Conservation (phyloP, 2,329 filamentous ascomycete species). For the Colletotrichum higginsianum region DNA sequence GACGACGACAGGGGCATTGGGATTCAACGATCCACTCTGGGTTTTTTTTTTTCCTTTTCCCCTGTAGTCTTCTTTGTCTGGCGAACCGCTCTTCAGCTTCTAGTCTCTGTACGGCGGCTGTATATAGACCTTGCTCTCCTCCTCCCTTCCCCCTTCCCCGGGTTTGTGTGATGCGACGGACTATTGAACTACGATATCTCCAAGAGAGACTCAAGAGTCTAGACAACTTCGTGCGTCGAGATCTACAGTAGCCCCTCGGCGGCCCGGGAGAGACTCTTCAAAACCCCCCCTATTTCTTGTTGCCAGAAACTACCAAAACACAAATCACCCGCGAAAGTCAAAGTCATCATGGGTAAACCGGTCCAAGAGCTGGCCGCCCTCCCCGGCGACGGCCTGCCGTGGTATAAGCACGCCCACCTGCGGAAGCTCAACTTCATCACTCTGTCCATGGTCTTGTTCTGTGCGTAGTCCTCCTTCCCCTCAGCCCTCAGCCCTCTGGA, state of each 20-base stretch:
- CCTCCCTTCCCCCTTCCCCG: not conserved
- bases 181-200: not conserved
- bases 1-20: slow-evolving; percentile 13
- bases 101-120: not conserved
- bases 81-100: not conserved
- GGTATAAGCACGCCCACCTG: slow-evolving; percentile 60
- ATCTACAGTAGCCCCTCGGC: not conserved
- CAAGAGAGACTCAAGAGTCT: slow-evolving; percentile 19
- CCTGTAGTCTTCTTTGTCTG: slow-evolving; percentile 8
- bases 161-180: not conserved
- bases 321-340: not conserved
- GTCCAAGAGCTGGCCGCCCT: slow-evolving; percentile 48
- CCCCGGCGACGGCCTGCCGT: slow-evolving; percentile 56
- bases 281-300: not conserved
- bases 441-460: slow-evolving; percentile 49
- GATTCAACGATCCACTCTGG: slow-evolving; percentile 21
- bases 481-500: not conserved
- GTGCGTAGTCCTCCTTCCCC: not conserved
- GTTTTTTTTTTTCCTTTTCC: too few species aligned
- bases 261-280: not conserved
- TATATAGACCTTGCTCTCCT: slow-evolving; percentile 24
- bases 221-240: slow-evolving; percentile 19
- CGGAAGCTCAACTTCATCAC: slow-evolving; percentile 60
- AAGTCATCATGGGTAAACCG: slow-evolving; percentile 30
- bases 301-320: not conserved